Percentiles rank a stretch among this genome's conserved stretches.
Conservation (phyloP, 371 early-diverging fungal species). For the Syncephalastrum racemosum region DNA sequence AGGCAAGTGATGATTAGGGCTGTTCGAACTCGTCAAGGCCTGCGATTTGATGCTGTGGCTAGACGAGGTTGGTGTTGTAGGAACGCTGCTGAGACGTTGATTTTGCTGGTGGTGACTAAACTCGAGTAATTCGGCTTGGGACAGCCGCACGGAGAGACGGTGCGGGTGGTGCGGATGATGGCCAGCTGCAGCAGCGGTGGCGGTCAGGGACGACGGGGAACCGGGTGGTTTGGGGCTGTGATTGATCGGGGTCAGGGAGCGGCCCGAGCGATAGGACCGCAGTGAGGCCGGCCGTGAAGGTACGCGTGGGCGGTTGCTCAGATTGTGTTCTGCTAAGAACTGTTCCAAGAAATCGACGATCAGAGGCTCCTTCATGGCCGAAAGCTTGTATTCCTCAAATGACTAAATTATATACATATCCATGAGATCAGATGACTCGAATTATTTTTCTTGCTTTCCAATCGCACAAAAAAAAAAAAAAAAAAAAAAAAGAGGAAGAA, state of each 20-base stretch:
- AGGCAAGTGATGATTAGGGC: slow-evolving; percentile 5
- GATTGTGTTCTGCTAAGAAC: slow-evolving; percentile 60
- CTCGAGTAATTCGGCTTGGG: slow-evolving; percentile 46
- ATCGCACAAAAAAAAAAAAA: too few species aligned
- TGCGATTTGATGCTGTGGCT: slow-evolving; percentile 26
- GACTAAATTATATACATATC: slow-evolving; percentile 43
- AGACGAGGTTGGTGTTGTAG: slow-evolving; percentile 24
- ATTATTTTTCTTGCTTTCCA: not conserved
- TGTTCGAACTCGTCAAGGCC: slow-evolving; percentile 9
- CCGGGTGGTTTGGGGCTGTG: slow-evolving; percentile 18
- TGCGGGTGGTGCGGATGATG: slow-evolving; percentile 9
- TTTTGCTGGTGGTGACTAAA: slow-evolving; percentile 33
- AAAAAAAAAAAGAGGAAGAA: too few species aligned
- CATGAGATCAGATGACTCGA: not conserved
- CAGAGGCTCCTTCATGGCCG: slow-evolving; percentile 83
- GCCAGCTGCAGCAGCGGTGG: slow-evolving; percentile 9
- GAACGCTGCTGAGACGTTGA: slow-evolving; percentile 24
- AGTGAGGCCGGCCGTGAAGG: slow-evolving; percentile 53
- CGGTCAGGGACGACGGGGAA: slow-evolving; percentile 17
- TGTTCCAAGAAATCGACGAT: slow-evolving; percentile 79
- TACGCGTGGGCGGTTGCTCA: slow-evolving; percentile 38
- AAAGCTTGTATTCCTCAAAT: slow-evolving; percentile 77
- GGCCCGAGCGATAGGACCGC: slow-evolving; percentile 32
- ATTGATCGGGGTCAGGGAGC: slow-evolving; percentile 25
- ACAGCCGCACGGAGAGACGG: slow-evolving; percentile 30